phyloP scores from a whole-genome alignment of 1,139 yeast genomes.

The Candida sanyaensis region DNA sequence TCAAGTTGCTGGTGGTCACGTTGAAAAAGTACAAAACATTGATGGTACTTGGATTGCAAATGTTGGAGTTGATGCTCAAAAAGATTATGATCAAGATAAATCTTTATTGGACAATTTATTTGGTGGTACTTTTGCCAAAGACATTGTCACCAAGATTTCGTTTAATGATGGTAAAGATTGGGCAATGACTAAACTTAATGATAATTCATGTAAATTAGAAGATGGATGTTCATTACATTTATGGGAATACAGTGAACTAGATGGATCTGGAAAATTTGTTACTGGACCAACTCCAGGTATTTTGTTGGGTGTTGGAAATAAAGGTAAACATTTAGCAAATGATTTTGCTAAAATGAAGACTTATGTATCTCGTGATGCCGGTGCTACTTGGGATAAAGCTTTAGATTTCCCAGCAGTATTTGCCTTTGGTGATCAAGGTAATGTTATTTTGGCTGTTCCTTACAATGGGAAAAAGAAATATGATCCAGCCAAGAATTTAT shows the following conservation, averaged over 20 bases:
- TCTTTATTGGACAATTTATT: conserved; percentile 28
- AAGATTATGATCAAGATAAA: conserved; percentile 17
- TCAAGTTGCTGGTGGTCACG: conserved; percentile 41
- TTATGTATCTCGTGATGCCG: conserved; percentile 77
- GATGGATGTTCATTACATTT: conserved; percentile 61
- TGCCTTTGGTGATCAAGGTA: conserved; percentile 81
- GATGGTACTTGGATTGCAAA: conserved; percentile 76
- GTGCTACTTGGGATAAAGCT: conserved; percentile 65
- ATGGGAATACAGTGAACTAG: conserved; percentile 47
- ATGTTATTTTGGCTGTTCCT: conserved; percentile 66
- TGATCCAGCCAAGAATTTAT: conserved; percentile 28
- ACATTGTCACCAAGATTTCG: conserved; percentile 39
- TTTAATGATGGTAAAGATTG: conserved; percentile 69
- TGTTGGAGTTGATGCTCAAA: conserved; percentile 25
- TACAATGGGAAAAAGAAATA: conserved; percentile 25
- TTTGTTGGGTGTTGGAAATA: conserved; percentile 58
- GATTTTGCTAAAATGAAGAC: conserved; percentile 40
- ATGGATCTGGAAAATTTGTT: conserved; percentile 58
- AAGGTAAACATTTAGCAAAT: conserved; percentile 37
- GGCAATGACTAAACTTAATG: conserved; percentile 51
- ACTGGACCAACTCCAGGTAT: conserved; percentile 77
- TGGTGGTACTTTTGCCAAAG: conserved; percentile 25
- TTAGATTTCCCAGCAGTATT: conserved; percentile 57
- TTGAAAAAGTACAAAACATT: conserved; percentile 57
- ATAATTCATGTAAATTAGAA: conserved; percentile 46